A percentile compares a stretch with the other conserved stretches of the same genome.
phyloP scores from a whole-genome alignment of 2,329 filamentous ascomycete species.

The Hortaea werneckii region DNA sequence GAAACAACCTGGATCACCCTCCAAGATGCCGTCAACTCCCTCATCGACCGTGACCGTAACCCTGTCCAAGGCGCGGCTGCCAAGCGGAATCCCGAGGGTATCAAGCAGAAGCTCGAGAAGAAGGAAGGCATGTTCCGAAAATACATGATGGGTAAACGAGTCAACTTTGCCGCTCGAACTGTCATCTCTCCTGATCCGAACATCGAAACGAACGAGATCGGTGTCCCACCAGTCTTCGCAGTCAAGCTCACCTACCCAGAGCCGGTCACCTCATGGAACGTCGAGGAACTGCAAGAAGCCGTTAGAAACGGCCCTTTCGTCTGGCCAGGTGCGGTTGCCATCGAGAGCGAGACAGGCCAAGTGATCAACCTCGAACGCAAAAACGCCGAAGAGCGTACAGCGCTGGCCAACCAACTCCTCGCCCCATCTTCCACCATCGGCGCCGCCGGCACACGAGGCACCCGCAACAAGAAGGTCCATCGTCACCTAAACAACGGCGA shows the following conservation, averaged over 20 bases:
- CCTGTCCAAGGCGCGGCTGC: constrained; percentile 69
- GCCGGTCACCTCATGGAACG: constrained; percentile 94
- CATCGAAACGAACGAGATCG: constrained; percentile 97
- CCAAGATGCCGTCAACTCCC: constrained; percentile 82
- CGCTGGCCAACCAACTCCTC: constrained; percentile 84
- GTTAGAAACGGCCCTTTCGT: constrained; percentile 90
- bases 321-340: constrained; percentile 88
- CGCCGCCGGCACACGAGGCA: constrained; percentile 51
- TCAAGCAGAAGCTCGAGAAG: constrained; percentile 97
- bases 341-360: constrained; percentile 92
- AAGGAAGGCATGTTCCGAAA: constrained; percentile 97
- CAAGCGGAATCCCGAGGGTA: constrained; percentile 75
- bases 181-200: constrained; percentile 98
- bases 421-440: constrained; percentile 51
- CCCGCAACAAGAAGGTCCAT: constrained; percentile 90
- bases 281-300: constrained; percentile 87
- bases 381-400: constrained; percentile 74
- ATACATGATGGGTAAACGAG: constrained; percentile 99
- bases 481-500: constrained; percentile 93
- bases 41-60: constrained; percentile 84
- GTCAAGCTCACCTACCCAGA: constrained; percentile 94
- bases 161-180: constrained; percentile 94
- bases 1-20: constrained; percentile 73
- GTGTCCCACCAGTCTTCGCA: constrained; percentile 95
- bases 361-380: constrained; percentile 82